phyloP scores from a whole-genome alignment of 495 filamentous ascomycete species.

The Xylaria acuta region DNA sequence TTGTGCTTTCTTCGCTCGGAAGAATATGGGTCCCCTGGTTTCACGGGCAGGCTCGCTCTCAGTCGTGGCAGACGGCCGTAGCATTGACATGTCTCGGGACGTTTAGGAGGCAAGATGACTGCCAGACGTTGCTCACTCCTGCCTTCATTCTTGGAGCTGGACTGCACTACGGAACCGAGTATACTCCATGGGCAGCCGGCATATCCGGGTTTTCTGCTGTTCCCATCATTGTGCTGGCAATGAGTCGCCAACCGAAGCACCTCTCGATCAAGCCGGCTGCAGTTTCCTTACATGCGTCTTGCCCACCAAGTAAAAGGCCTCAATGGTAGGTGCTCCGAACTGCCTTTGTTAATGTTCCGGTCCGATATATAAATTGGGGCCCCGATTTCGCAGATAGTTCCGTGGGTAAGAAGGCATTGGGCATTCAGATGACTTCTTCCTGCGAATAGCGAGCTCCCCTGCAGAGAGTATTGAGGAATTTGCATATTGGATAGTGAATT shows the following conservation, averaged over 20 bases:
- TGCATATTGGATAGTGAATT: background rate
- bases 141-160: background rate
- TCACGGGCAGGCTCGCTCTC: background rate
- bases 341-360: background rate
- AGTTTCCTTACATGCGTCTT: slow-evolving; percentile 7
- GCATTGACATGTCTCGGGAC: background rate
- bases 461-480: background rate
- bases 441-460: too few relatives aligned
- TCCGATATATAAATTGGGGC: background rate
- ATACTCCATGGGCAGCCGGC: background rate
- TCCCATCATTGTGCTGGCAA: background rate
- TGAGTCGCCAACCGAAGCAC: background rate
- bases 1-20: slow-evolving; percentile 11
- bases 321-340: background rate
- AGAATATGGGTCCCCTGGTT: slow-evolving; percentile 7
- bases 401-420: background rate
- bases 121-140: background rate
- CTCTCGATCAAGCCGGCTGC: background rate
- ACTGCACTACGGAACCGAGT: background rate
- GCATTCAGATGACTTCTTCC: background rate
- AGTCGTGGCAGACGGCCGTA: background rate
- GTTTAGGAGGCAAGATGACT: background rate
- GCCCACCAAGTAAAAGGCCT: background rate
- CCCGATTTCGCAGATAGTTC: slow-evolving; percentile 2
- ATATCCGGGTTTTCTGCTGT: slow-evolving; percentile 4